Percentiles rank a stretch among this genome's conserved stretches.
phyloP scores from a whole-genome alignment of 345 rosid genomes.

The Bruguiera parviflora region DNA sequence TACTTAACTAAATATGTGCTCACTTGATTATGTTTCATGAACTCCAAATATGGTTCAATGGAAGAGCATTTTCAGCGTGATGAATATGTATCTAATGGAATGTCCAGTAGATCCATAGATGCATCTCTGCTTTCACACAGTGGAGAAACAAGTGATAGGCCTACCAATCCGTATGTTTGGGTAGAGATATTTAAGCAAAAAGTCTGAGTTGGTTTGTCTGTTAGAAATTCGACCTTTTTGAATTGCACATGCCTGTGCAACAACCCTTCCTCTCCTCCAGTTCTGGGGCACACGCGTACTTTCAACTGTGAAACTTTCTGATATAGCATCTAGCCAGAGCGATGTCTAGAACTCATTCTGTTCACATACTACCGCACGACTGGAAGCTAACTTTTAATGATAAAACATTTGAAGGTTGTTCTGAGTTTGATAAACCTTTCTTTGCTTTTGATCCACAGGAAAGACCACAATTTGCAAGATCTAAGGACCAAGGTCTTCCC shows the following conservation, averaged over 20 bases:
- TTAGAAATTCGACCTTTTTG: too few species aligned
- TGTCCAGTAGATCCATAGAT: neutral
- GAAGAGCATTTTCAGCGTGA: too few species aligned
- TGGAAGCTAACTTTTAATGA: neutral
- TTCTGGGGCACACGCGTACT: neutral
- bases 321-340: neutral
- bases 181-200: neutral
- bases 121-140: neutral
- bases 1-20: neutral
- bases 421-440: slow-evolving; percentile 1
- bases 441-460: slow-evolving; percentile 29
- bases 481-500: slow-evolving; percentile 38
- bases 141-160: neutral
- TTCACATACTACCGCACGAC: neutral
- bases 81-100: too few species aligned
- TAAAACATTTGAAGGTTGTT: neutral
- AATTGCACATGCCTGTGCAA: too few species aligned
- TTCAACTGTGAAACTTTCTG: neutral
- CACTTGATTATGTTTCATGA: too few species aligned
- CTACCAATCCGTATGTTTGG: neutral
- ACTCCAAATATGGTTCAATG: too few species aligned
- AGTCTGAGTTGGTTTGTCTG: neutral
- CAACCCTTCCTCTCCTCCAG: too few species aligned
- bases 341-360: neutral
- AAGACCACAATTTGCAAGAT: slow-evolving; percentile 42